Percentiles rank a stretch among this genome's conserved stretches.
Evolutionary conservation across 108 stramenopile species (phyloP).

Genomic region (Bacterosira constricta): DNA sequence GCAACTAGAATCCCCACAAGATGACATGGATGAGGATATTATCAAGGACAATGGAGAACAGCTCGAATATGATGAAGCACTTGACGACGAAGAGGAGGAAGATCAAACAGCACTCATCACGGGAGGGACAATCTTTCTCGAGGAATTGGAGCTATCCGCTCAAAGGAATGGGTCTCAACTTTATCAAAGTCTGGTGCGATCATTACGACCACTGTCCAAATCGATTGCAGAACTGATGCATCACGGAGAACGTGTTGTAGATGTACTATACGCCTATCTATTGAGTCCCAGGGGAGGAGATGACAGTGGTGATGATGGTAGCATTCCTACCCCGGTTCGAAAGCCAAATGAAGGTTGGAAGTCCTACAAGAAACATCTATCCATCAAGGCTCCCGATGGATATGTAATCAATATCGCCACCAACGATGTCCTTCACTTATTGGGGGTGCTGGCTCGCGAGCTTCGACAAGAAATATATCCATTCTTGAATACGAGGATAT

Average conservation of each 20-base stretch:
- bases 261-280: slow-evolving; percentile 63
- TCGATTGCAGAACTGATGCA: slow-evolving; percentile 84
- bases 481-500: slow-evolving; percentile 59
- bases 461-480: slow-evolving; percentile 85
- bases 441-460: slow-evolving; percentile 83
- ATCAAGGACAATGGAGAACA: slow-evolving; percentile 9
- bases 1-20: slow-evolving; percentile 1
- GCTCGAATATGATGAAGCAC: not conserved
- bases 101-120: slow-evolving; percentile 28
- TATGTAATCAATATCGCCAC: slow-evolving; percentile 80
- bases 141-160: slow-evolving; percentile 74
- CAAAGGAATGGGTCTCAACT: slow-evolving; percentile 85
- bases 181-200: slow-evolving; percentile 65
- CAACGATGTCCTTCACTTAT: slow-evolving; percentile 80
- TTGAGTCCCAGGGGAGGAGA: slow-evolving; percentile 28
- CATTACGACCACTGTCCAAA: slow-evolving; percentile 70
- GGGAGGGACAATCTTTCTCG: slow-evolving; percentile 62
- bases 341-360: slow-evolving; percentile 10
- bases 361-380: slow-evolving; percentile 15
- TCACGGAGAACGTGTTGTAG: slow-evolving; percentile 67
- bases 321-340: slow-evolving; percentile 16
- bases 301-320: not conserved
- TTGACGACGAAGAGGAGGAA: slow-evolving; percentile 29
- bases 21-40: slow-evolving; percentile 8
- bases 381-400: slow-evolving; percentile 15